These are phyloP conservation scores for Podospora sp. DNA, from an alignment of 495 filamentous ascomycete species.

Conservation along the genomic window DNA sequence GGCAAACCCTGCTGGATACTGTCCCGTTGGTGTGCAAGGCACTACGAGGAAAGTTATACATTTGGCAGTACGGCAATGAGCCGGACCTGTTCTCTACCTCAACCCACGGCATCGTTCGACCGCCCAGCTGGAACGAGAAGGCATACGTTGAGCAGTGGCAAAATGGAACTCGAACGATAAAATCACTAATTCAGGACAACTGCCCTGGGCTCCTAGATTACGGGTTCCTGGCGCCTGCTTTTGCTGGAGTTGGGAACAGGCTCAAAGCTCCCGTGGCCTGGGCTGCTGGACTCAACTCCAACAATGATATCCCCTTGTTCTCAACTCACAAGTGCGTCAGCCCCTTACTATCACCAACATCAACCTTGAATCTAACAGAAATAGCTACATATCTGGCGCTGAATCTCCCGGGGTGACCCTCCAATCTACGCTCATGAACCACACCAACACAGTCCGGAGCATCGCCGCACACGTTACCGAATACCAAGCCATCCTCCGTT, in stretches of 20 bases:
- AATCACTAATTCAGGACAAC: slow-evolving; percentile 46
- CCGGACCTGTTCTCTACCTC: slow-evolving; percentile 64
- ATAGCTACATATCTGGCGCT: slow-evolving; percentile 67
- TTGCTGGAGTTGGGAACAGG: slow-evolving; percentile 57
- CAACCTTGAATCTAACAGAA: slow-evolving; percentile 17
- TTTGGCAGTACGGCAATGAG: slow-evolving; percentile 70
- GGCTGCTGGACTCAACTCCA: slow-evolving; percentile 53
- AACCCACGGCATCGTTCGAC: slow-evolving; percentile 55
- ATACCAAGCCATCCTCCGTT: slow-evolving; percentile 41
- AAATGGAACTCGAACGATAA: slow-evolving; percentile 55
- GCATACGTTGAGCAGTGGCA: slow-evolving; percentile 66
- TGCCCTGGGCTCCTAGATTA: slow-evolving; percentile 57
- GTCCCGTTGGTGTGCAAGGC: slow-evolving; percentile 64
- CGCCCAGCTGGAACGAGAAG: slow-evolving; percentile 57
- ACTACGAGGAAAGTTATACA: slow-evolving; percentile 52
- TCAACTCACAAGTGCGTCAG: slow-evolving; percentile 64
- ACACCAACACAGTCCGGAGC: slow-evolving; percentile 55
- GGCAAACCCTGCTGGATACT: slow-evolving; percentile 56
- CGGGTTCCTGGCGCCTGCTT: slow-evolving; percentile 62
- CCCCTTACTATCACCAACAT: background rate
- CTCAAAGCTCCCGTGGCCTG: slow-evolving; percentile 56
- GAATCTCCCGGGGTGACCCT: slow-evolving; percentile 65
- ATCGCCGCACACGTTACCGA: slow-evolving; percentile 52
- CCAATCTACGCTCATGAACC: slow-evolving; percentile 67
- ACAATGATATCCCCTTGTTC: slow-evolving; percentile 56